These are phyloP conservation scores for Carex arenaria DNA, from an alignment of 202 grass and related monocot genomes.

Conservation along the genomic window DNA sequence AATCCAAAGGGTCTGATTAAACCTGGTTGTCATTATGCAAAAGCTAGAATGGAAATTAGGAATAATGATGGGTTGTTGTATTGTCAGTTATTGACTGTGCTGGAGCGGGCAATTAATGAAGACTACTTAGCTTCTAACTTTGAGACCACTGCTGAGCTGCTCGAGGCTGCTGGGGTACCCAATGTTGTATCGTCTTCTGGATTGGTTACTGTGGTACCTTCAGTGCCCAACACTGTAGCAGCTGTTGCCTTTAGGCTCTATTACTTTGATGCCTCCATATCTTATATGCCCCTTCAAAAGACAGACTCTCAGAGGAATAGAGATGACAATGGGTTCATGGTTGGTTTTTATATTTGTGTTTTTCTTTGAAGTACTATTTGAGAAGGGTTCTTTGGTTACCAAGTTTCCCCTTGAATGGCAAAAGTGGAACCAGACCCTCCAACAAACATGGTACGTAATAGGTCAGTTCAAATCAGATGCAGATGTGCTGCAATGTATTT, in stretches of 20 bases:
- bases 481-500: not conserved
- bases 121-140: conserved; percentile 68
- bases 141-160: conserved; percentile 69
- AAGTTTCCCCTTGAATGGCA: not conserved
- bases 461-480: not conserved
- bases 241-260: conserved; percentile 78
- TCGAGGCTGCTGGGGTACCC: conserved; percentile 32
- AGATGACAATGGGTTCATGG: conserved; percentile 48
- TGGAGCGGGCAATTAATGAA: conserved; percentile 70
- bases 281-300: conserved; percentile 48
- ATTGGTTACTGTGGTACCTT: conserved; percentile 67
- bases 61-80: not conserved
- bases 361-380: not conserved
- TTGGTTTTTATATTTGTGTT: conserved; percentile 39
- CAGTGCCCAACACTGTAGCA: conserved; percentile 59
- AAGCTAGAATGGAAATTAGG: not conserved
- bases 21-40: not conserved
- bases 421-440: not conserved
- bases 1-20: not conserved
- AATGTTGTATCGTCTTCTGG: conserved; percentile 30
- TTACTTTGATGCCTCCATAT: conserved; percentile 66
- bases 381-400: not conserved
- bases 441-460: not conserved
- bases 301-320: conserved; percentile 46
- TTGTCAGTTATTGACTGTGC: conserved; percentile 62